Evolutionary conservation across 2,329 filamentous ascomycete species (phyloP), one percentile per base, ranked within the genome.

Genomic region (Harringtonia lauricola): DNA sequence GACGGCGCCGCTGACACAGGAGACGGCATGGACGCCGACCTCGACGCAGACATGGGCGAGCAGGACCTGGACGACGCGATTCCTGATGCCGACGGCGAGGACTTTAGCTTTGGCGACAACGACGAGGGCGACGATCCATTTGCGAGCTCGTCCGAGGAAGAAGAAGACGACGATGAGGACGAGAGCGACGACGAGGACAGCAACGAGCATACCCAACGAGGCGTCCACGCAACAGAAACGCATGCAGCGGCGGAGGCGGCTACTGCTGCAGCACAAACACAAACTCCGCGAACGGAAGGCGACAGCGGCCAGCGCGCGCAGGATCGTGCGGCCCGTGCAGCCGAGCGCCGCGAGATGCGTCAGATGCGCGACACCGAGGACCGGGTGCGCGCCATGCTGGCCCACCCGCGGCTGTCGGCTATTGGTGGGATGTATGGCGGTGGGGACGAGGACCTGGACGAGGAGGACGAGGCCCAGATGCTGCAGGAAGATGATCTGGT

Each of bases 21-120:
- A 22, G 39, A 41, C 22, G 24, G 50, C 21, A 34, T 41, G 44
- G 37, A 65, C 52, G 59, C 60, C 47, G 71, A 54, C 58, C 68
- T 68, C 51, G 65, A 64, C 38, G 66, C 63, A 1, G 66, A 64
- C 22, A 65, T 65, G 29, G 71, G 63, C 9, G 63, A 64, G 45
- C 62, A 69, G 31, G 82, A 87, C 61, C 61, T 86, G 43, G 84
- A 88, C 51, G 81, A 83, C 47, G 82, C 86, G 41, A 80, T 86
- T 17, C 83, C 83, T 2, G 80, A 85, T 54, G 81, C 72, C 3
- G 76, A 77, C 30, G 68, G 65, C 9, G 64, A 59, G 8, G 71
- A 69, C 19, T 74, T 74, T 58, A 68, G 67, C 6, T 65, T 76
- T 41, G 68, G 66, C 29, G 63, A 59, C 39, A 64, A 70, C 3